Evolutionary conservation across 257 asterid species (phyloP).

Genomic region (Cinchona pubescens): DNA sequence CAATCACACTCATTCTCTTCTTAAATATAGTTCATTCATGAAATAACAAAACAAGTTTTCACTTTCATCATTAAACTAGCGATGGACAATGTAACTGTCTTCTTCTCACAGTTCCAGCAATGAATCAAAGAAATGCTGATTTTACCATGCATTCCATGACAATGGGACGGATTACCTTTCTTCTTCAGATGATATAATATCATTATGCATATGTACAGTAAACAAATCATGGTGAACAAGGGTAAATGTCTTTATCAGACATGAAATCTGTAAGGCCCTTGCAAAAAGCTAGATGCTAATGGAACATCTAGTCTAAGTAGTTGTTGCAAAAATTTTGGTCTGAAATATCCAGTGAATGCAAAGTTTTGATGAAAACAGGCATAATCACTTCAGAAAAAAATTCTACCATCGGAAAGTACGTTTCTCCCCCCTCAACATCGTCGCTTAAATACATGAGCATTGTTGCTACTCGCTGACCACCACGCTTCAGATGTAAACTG

Average conservation of each 20-base stretch:
- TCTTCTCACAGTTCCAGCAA: not conserved
- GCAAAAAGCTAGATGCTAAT: not conserved
- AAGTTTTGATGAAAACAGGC: conserved; percentile 9
- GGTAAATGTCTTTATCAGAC: not conserved
- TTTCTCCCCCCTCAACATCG: conserved; percentile 77
- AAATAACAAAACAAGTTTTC: not conserved
- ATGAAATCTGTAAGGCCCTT: not conserved
- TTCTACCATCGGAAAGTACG: conserved; percentile 59
- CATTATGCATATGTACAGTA: not conserved
- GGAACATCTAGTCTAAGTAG: not conserved
- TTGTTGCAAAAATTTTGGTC: not conserved
- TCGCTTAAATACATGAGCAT: conserved; percentile 68
- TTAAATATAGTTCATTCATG: not conserved
- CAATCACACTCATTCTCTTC: not conserved
- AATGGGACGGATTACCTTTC: not conserved
- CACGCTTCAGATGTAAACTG: conserved; percentile 61
- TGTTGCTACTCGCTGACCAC: conserved; percentile 76
- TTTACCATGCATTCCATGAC: not conserved
- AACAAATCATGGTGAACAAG: not conserved
- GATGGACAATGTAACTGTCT: not conserved
- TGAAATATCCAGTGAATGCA: not conserved
- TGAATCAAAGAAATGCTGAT: not conserved
- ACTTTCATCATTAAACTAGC: not conserved
- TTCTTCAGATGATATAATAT: not conserved
- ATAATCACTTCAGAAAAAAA: conserved; percentile 7